These are phyloP conservation scores for Nitzschia inconspicua DNA, from an alignment of 108 stramenopile genomes.

Conservation along the genomic window DNA sequence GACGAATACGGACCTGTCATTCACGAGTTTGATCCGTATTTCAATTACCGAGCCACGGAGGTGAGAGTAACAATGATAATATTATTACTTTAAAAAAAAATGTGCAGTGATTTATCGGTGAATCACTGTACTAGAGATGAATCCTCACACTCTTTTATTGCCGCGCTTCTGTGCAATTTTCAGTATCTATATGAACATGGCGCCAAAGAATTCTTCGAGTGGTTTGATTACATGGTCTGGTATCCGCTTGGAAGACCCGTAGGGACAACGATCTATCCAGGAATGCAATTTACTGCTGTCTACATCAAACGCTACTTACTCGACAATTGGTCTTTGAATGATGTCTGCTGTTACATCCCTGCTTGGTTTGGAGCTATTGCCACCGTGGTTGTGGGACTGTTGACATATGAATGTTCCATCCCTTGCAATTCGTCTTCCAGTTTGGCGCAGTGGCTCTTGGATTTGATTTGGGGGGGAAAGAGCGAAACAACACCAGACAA, in stretches of 20 bases:
- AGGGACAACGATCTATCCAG: slow-evolving; percentile 98
- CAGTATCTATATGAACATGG: slow-evolving; percentile 80
- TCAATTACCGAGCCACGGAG: slow-evolving; percentile 94
- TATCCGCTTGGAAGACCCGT: slow-evolving; percentile 98
- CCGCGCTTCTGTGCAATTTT: slow-evolving; percentile 3
- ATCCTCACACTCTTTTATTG: not conserved
- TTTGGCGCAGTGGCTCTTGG: slow-evolving; percentile 39
- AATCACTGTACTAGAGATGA: not conserved
- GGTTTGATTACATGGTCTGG: slow-evolving; percentile 94
- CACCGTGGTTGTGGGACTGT: slow-evolving; percentile 58
- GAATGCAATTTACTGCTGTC: slow-evolving; percentile 96
- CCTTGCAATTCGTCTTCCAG: slow-evolving; percentile 51
- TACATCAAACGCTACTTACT: slow-evolving; percentile 68
- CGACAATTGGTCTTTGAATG: slow-evolving; percentile 70
- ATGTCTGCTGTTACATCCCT: slow-evolving; percentile 90
- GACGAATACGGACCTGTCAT: slow-evolving; percentile 94
- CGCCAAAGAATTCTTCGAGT: slow-evolving; percentile 61
- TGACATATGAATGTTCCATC: slow-evolving; percentile 74
- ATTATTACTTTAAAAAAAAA: too few relatives aligned
- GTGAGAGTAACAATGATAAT: too few relatives aligned
- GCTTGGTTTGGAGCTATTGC: slow-evolving; percentile 89
- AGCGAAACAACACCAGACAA: not conserved
- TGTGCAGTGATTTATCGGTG: not conserved
- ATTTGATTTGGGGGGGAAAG: slow-evolving; percentile 35
- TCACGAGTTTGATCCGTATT: slow-evolving; percentile 97